Evolutionary conservation across 495 filamentous ascomycete genomes (phyloP), one percentile per base, ranked within the genome.

Genomic region (Cryomyces minteri): DNA sequence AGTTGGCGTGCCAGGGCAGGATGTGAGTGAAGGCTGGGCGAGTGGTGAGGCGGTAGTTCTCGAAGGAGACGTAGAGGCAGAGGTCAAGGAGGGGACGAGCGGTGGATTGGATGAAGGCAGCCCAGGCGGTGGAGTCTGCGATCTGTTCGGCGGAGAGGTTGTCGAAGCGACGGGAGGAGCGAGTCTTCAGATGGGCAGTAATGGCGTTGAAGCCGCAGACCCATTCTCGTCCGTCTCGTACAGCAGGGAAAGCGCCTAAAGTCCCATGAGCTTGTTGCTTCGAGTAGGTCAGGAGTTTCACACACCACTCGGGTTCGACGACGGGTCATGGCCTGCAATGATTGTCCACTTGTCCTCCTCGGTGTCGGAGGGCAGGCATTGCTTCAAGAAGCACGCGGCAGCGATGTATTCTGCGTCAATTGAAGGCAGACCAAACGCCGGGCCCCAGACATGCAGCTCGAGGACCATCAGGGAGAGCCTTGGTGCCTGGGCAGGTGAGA

Each of bases 381-480:
- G 60, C 8, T 72, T 68, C 66, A 80, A 48, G 60, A 73, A 42
- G 79, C 83, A 59, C 54, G 62, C 52, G 79, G 85, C 56, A 74
- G 85, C 49, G 65, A 78, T 41, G 64, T 64, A 95, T 70, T 92
- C 82, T 43, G 90, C 69, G 47, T 94, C 88, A 48, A 95, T 79
- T 43, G 88, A 95, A 7, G 88, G 82, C 36, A 95, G 73, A 30
- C 69, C 70, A 60, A 92, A 92, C 33, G 81, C 87, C 32, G 86
- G 83, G 37, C 90, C 88, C 84, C 84, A 94, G 50, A 94, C 73
- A 59, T 94, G 82, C 36, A 96, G 74, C 69, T 88, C 76, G 18
- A 25, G 18, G 18, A 25, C 18, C 18, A 25, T 25, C 18, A 25
- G 18, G 2, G 18, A 25, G 18, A 25, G 1, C 18, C 18, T 25